Percentiles rank a stretch among this genome's conserved stretches.
These are phyloP conservation scores for Kurtzmaniella quercitrusa DNA, from an alignment of 1,139 yeast genomes.

Conservation along the genomic window DNA sequence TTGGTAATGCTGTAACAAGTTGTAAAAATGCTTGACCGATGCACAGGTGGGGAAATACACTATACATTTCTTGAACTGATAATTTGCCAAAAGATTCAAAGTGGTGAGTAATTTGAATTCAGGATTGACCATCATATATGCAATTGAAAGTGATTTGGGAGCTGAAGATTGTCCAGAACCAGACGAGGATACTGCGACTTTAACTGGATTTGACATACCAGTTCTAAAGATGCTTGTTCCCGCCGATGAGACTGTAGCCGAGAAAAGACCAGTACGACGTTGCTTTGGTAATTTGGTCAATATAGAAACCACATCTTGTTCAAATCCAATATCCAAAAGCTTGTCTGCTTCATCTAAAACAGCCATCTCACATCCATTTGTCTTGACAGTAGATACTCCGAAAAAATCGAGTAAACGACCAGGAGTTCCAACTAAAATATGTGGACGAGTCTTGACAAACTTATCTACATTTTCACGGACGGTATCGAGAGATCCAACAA, in stretches of 20 bases:
- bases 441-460: conserved; percentile 56
- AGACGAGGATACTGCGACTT: conserved; percentile 63
- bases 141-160: conserved; percentile 65
- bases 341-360: conserved; percentile 94
- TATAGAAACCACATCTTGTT: conserved; percentile 62
- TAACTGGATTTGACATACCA: conserved; percentile 89
- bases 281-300: conserved; percentile 76
- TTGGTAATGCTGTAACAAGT: conserved; percentile 39
- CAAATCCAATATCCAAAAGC: conserved; percentile 75
- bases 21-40: conserved; percentile 72
- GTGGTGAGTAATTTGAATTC: conserved; percentile 56
- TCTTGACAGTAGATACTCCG: conserved; percentile 44
- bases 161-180: conserved; percentile 17
- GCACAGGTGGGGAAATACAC: conserved; percentile 91
- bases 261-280: conserved; percentile 87
- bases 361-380: conserved; percentile 63
- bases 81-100: conserved; percentile 49
- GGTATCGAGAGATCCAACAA: conserved; percentile 74
- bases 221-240: conserved; percentile 65
- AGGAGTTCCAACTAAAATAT: conserved; percentile 86
- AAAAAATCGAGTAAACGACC: conserved; percentile 83
- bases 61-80: conserved; percentile 67
- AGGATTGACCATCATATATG: conserved; percentile 60
- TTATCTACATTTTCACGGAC: conserved; percentile 70
- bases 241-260: conserved; percentile 86